Evolutionary conservation across 345 rosid species (phyloP).

Genomic region (Eucalyptus rudis): DNA sequence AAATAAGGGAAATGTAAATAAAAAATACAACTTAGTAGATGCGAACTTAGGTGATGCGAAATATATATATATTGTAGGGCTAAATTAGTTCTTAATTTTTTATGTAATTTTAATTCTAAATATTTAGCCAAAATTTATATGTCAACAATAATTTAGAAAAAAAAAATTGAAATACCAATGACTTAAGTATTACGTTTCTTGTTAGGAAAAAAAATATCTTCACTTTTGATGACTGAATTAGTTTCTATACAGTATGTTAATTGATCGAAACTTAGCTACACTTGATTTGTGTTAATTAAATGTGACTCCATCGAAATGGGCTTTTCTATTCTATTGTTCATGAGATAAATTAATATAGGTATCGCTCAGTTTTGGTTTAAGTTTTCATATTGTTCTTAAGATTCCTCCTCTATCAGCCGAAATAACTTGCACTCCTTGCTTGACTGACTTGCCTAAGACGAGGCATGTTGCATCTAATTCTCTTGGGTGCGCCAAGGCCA

Average conservation of each 20-base stretch:
- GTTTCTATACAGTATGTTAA: background rate
- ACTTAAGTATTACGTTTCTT: too few species aligned
- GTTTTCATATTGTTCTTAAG: background rate
- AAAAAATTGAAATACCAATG: background rate
- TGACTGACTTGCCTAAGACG: background rate
- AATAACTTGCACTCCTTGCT: background rate
- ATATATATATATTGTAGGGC: too few species aligned
- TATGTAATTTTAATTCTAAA: too few species aligned
- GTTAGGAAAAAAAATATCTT: too few species aligned
- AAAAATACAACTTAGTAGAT: too few species aligned
- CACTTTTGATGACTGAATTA: background rate
- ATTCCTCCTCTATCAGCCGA: background rate
- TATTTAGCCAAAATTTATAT: too few species aligned
- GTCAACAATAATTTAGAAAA: too few species aligned
- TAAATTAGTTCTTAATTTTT: too few species aligned
- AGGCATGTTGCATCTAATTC: too few species aligned
- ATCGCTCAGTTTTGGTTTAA: background rate
- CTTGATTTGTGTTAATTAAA: background rate
- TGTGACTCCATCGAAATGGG: background rate
- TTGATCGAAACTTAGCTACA: background rate
- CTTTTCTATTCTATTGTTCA: background rate
- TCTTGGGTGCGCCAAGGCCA: too few species aligned
- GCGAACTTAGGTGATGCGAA: too few species aligned
- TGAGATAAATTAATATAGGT: background rate
- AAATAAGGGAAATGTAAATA: too few species aligned